Conservation (phyloP, 345 rosid species). For the Balakata baccata region DNA sequence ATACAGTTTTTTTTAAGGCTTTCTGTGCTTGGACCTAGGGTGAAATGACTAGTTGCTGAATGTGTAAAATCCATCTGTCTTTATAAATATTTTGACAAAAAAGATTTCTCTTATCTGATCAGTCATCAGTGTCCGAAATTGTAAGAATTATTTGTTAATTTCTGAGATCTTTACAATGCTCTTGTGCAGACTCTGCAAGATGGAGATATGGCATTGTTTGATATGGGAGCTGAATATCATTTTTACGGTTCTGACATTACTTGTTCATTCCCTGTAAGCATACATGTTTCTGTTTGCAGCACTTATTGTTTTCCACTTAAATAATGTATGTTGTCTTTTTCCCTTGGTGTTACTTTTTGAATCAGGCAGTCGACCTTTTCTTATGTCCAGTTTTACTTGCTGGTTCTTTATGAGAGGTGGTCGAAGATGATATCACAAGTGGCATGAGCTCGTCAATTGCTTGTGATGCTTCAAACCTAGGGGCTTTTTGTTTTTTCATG, state of each 20-base stretch:
- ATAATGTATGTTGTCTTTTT: not conserved
- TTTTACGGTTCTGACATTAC: slow-evolving; percentile 97
- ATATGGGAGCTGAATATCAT: slow-evolving; percentile 92
- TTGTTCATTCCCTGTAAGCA: slow-evolving; percentile 88
- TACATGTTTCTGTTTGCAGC: not conserved
- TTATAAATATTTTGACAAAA: not conserved
- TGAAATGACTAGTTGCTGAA: not conserved
- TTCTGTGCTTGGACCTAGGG: not conserved
- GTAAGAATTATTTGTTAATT: not conserved
- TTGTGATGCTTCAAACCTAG: not conserved
- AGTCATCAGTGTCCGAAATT: not conserved
- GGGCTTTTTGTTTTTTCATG: not conserved
- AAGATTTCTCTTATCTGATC: not conserved
- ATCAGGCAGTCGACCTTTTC: not conserved
- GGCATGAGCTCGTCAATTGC: not conserved
- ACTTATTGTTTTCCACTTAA: not conserved
- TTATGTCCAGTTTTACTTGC: not conserved
- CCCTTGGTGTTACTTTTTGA: not conserved
- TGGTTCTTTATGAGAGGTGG: not conserved
- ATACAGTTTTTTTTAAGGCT: not conserved
- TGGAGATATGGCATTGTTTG: slow-evolving; percentile 92
- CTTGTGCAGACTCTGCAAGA: slow-evolving; percentile 65
- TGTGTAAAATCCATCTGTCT: not conserved
- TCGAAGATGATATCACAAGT: not conserved
- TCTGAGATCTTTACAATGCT: not conserved